phyloP scores from a whole-genome alignment of 352 stramenopile species.

The Peronospora belbahrii region DNA sequence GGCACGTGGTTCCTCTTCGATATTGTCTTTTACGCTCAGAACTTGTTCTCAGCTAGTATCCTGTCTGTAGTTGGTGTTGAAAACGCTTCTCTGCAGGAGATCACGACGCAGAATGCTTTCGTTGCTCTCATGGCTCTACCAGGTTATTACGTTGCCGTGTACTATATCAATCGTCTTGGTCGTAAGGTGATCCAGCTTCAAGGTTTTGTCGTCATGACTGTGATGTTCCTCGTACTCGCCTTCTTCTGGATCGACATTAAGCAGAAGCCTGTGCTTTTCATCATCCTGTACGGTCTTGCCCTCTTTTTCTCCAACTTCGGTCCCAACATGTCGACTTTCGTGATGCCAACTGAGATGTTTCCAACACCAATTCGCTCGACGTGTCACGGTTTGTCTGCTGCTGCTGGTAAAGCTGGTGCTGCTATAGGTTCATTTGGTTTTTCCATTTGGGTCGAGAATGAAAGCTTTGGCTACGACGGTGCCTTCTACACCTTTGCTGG shows the following conservation, averaged over 20 bases:
- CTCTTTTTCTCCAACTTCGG: constrained; percentile 86
- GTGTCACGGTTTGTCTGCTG: constrained; percentile 85
- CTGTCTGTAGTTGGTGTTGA: constrained; percentile 48
- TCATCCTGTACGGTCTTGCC: constrained; percentile 62
- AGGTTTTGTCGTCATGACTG: constrained; percentile 59
- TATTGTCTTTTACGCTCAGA: constrained; percentile 76
- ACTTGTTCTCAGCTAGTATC: constrained; percentile 71
- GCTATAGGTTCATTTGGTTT: constrained; percentile 61
- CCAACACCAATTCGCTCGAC: constrained; percentile 79
- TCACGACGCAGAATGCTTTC: constrained; percentile 53
- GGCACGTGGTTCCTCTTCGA: constrained; percentile 85
- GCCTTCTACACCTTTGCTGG: constrained; percentile 55
- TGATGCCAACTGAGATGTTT: constrained; percentile 85
- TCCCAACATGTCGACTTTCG: constrained; percentile 82
- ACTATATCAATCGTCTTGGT: constrained; percentile 61
- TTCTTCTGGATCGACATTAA: constrained; percentile 55
- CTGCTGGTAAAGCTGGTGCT: constrained; percentile 81
- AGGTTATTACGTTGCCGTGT: constrained; percentile 75
- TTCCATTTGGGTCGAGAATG: constrained; percentile 52
- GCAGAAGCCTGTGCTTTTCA: constrained; percentile 45
- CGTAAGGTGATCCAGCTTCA: constrained; percentile 68
- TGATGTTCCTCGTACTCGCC: constrained; percentile 56
- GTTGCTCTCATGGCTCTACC: constrained; percentile 66
- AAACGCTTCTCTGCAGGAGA: constrained; percentile 38
- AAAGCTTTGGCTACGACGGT: constrained; percentile 45